Base-by-base conservation (phyloP, 148 eudicot genomes). In the Nyssa sinensis region DNA sequence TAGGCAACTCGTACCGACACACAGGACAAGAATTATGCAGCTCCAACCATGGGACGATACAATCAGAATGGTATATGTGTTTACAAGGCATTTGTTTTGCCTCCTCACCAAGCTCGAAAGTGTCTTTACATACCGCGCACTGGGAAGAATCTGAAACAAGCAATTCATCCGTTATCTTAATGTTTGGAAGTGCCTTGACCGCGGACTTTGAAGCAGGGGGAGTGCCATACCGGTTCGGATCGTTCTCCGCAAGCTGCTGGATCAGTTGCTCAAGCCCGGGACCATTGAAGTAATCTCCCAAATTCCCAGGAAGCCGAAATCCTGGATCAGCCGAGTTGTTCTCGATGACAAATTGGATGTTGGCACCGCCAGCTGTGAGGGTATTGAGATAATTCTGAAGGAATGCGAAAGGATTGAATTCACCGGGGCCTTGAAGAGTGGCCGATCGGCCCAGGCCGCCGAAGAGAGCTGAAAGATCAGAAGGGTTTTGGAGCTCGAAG, bases 21-120 rank as follows among this genome's bases (percentile, higher is more conserved):
- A 84, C 86, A 0, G 84, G 86, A 62, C 86, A 84, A 3, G 86
- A 80, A 59, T 78, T 84, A 66, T 84, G 86, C 71, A 84, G 44
- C 62, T 84, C 81, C 79, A 84, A 58, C 86, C 84, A 84, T 1
- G 84, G 86, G 23, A 81, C 37, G 27, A 84, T 80, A 64, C 84
- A 84, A 28, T 73, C 82, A 0, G 71, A 24, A 32, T 84, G 86
- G 63, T 77, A 84, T 0, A 75, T n/a, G 32, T 84, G 86, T 34
- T 78, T 81, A 53, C 86, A 84, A 4, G 86, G 86, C 86, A 84
- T 80, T 65, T 78, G 75, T 21, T 71, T 84, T 3, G 66, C 84
- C 59, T 71, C 77, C 70, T 64, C 79, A 19, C 65, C 79, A 5
- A 75, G 39, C 33, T 67, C 80, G 37, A 84, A 84, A 4, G 60